phyloP scores from a whole-genome alignment of 495 filamentous ascomycete genomes.

The Xylaria telfairii region DNA sequence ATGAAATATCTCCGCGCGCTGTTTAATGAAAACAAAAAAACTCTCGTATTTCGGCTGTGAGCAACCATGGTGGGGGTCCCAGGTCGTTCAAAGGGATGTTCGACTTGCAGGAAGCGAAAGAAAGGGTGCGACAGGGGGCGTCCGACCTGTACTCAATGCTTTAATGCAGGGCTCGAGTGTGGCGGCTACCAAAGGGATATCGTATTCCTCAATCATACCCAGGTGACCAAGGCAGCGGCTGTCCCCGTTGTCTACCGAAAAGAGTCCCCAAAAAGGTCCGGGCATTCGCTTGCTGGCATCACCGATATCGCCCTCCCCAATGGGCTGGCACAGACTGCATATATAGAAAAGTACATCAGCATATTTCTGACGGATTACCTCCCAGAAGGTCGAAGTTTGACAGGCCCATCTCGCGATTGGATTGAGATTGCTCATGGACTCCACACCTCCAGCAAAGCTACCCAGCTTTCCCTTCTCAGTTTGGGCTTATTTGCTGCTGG shows the following conservation, averaged over 20 bases:
- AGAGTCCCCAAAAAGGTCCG: not conserved
- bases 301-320: slow-evolving; percentile 13
- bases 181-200: slow-evolving; percentile 26
- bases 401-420: slow-evolving; percentile 19
- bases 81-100: slow-evolving; percentile 29
- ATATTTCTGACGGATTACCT: slow-evolving; percentile 19
- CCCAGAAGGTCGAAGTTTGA: slow-evolving; percentile 4
- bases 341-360: slow-evolving; percentile 22
- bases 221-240: slow-evolving; percentile 10
- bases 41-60: not conserved
- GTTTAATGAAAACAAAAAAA: not conserved
- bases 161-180: slow-evolving; percentile 15
- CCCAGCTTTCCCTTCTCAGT: slow-evolving; percentile 12
- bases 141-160: slow-evolving; percentile 23
- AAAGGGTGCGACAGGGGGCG: slow-evolving; percentile 25
- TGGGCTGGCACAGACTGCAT: slow-evolving; percentile 20
- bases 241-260: slow-evolving; percentile 22
- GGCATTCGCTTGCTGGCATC: not conserved
- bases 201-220: slow-evolving; percentile 25
- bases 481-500: slow-evolving; percentile 23
- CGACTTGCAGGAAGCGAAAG: slow-evolving; percentile 28
- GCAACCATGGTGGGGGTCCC: slow-evolving; percentile 29
- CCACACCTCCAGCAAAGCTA: slow-evolving; percentile 14
- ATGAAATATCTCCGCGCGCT: not conserved
- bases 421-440: slow-evolving; percentile 19